Conservation (phyloP, 768 basidiomycete species). For the Xerocomellus intermedius region DNA sequence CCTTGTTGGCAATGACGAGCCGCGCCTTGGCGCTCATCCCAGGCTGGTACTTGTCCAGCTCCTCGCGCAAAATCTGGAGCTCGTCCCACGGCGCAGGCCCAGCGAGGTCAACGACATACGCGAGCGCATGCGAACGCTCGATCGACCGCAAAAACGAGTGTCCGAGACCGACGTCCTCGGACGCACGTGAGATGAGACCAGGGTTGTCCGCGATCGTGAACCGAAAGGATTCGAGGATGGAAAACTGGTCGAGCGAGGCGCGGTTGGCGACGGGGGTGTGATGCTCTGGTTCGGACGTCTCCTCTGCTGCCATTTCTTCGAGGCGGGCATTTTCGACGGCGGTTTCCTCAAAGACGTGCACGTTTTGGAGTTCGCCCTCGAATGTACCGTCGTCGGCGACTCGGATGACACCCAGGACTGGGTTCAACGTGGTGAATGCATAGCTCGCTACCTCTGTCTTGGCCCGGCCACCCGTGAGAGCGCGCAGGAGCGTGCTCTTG, state of each 20-base stretch:
- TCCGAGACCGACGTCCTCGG: conserved; percentile 88
- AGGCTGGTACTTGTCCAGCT: conserved; percentile 77
- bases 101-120: conserved; percentile 90
- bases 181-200: conserved; percentile 81
- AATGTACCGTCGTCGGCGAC: conserved; percentile 77
- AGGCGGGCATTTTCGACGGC: conserved; percentile 48
- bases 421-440: conserved; percentile 94
- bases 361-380: conserved; percentile 54
- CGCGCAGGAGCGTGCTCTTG: conserved; percentile 88
- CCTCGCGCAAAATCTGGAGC: conserved; percentile 67
- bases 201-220: conserved; percentile 98
- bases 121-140: conserved; percentile 86
- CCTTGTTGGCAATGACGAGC: conserved; percentile 93
- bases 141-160: conserved; percentile 93
- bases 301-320: conserved; percentile 31
- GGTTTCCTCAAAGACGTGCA: conserved; percentile 66
- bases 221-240: conserved; percentile 70
- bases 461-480: conserved; percentile 82
- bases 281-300: background rate
- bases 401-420: conserved; percentile 87
- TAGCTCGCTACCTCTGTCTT: conserved; percentile 86
- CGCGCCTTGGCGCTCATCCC: conserved; percentile 76
- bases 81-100: conserved; percentile 75
- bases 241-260: conserved; percentile 43
- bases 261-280: conserved; percentile 2